Conservation (phyloP, 768 basidiomycete genomes). For the Psilocybe cubensis region DNA sequence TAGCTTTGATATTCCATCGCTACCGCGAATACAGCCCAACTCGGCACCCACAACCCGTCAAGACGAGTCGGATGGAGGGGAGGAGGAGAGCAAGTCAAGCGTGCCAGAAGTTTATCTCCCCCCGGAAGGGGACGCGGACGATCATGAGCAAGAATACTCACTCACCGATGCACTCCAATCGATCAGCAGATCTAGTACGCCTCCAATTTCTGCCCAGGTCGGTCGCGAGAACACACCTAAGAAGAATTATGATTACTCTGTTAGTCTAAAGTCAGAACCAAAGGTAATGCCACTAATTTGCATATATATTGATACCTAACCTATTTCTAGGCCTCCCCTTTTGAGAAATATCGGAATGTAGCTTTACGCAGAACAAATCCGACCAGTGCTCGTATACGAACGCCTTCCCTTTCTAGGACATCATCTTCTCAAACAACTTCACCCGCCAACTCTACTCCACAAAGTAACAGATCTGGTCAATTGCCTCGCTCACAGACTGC, state of each 20-base stretch:
- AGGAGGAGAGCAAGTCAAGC: conserved; percentile 50
- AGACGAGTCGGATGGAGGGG: conserved; percentile 30
- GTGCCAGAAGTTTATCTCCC: conserved; percentile 58
- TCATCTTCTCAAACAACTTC: conserved; percentile 63
- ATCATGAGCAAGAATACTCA: conserved; percentile 48
- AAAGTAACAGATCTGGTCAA: conserved; percentile 50
- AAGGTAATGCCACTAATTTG: conserved; percentile 40
- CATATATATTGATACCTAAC: not conserved
- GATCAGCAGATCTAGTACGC: conserved; percentile 58
- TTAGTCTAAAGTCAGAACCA: conserved; percentile 62
- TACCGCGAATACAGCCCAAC: conserved; percentile 43
- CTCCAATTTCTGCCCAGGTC: conserved; percentile 42
- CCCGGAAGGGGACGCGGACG: conserved; percentile 45
- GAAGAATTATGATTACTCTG: conserved; percentile 60
- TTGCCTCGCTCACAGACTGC: conserved; percentile 40
- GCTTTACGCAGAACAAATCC: conserved; percentile 47
- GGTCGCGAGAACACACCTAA: conserved; percentile 46
- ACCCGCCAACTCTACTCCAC: conserved; percentile 66
- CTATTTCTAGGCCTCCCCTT: conserved; percentile 55
- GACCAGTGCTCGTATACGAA: conserved; percentile 52
- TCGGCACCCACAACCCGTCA: conserved; percentile 35
- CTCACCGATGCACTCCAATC: conserved; percentile 61
- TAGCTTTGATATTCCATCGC: conserved; percentile 68
- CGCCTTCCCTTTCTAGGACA: conserved; percentile 69
- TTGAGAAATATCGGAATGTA: conserved; percentile 67